Base-by-base conservation (phyloP, 495 filamentous ascomycete genomes). In the Xylaria sp. region DNA sequence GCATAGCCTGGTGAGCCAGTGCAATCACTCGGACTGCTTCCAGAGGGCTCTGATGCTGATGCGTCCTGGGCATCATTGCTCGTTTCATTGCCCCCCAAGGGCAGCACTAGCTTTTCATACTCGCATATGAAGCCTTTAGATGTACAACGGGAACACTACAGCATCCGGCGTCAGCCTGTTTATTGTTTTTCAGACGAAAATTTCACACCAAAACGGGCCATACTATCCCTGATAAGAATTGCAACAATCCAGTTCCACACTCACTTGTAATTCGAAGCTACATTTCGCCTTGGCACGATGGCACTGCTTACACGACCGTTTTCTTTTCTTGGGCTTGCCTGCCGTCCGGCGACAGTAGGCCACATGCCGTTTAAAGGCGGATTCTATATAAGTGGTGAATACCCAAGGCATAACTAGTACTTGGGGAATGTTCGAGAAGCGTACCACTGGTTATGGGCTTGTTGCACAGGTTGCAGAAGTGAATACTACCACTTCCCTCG, bases 211-310 rank as follows among this genome's bases (percentile, higher is more conserved):
- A 58, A 14, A n/a, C 31, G 21, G 19, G 21, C 31, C 14, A 58
- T 12, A 0, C 33, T 19, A 9, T 59, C 9, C 7, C 33, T 14
- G 57, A 59, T 21, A 12, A 15, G 40, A n/a, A 17, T 8, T 21
- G 46, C 0, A 17, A 24, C 26, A 8, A 33, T 5, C 19, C 19
- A 57, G 52, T n/a, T 40, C 64, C 33, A 40, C 41, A 68, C 66
- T 68, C 66, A 68, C 66, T 52, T 72, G 67, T 8, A 57, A 29
- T 31, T 77, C 74, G 33, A 77, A 77, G 69, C 74, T 77, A 57
- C 76, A 77, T 35, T 77, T 77, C 4, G 69, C 72, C 61, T 77
- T 77, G 40, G 76, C 76, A 37, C 69, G 71, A 37, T 77, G 72
- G n/a, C 76, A 77, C 43, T 74, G 67, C 63, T 59, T 77, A 69